These are phyloP conservation scores for Alloascoidea africana DNA, from an alignment of 805 yeast species.

Conservation along the genomic window DNA sequence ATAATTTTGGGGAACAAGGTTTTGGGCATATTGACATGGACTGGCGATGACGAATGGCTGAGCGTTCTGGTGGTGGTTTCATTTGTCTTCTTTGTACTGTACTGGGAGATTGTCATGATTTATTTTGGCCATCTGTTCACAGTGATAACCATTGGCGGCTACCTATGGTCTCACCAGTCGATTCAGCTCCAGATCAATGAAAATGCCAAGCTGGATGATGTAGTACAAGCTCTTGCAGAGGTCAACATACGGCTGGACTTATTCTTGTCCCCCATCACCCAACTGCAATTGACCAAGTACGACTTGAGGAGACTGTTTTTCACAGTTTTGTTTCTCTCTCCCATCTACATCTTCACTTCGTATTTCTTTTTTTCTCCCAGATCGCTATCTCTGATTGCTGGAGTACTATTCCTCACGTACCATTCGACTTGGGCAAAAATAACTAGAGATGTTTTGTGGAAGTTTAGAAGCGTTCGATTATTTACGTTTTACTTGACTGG, in stretches of 20 bases:
- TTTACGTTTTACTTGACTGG: constrained; percentile 78
- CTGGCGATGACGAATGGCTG: constrained; percentile 71
- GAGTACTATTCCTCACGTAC: constrained; percentile 54
- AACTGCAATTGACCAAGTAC: constrained; percentile 51
- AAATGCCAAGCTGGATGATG: constrained; percentile 78
- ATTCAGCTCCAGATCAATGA: constrained; percentile 30
- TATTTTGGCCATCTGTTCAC: constrained; percentile 71
- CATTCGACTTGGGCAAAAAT: constrained; percentile 80
- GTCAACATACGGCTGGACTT: constrained; percentile 66
- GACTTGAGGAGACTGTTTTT: constrained; percentile 71
- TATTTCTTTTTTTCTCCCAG: constrained; percentile 61
- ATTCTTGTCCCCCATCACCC: constrained; percentile 66
- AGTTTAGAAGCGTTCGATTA: constrained; percentile 53
- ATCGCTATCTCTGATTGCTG: constrained; percentile 39
- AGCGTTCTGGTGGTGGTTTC: constrained; percentile 44
- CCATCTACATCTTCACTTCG: constrained; percentile 60
- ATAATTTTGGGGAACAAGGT: constrained; percentile 55
- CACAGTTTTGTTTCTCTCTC: constrained; percentile 77
- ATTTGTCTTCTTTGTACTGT: constrained; percentile 46
- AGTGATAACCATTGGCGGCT: constrained; percentile 20
- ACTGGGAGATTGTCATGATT: constrained; percentile 60
- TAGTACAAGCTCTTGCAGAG: constrained; percentile 60
- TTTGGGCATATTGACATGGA: constrained; percentile 77
- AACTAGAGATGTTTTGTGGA: constrained; percentile 76
- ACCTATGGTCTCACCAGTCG: constrained; percentile 11